Evolutionary conservation across 164 flowering plant species (phyloP).

Genomic region (Liriodendron chinense): DNA sequence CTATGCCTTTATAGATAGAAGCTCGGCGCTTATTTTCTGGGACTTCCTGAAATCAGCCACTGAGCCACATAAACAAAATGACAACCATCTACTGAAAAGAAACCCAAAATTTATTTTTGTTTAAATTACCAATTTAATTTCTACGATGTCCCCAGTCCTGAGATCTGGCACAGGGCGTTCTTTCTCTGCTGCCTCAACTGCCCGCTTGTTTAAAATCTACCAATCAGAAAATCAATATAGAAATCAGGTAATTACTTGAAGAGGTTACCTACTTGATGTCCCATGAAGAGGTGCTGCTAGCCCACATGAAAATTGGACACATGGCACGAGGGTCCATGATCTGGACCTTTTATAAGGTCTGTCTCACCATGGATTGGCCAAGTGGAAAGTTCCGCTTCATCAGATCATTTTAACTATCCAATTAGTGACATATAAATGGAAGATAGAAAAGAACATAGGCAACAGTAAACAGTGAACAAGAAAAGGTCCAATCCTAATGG

Average conservation of each 20-base stretch:
- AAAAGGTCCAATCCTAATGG: no score
- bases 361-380: no score
- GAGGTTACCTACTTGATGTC: background rate
- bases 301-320: no score
- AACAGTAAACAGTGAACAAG: no score
- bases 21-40: slow-evolving; percentile 73
- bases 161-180: slow-evolving; percentile 70
- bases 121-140: slow-evolving; percentile 68
- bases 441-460: no score
- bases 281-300: background rate
- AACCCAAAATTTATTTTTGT: background rate
- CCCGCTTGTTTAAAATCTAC: slow-evolving; percentile 82
- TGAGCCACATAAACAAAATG: slow-evolving; percentile 12
- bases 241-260: background rate
- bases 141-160: slow-evolving; percentile 81
- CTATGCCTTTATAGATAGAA: slow-evolving; percentile 81
- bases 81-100: background rate
- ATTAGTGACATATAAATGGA: no score
- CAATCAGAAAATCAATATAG: slow-evolving; percentile 4
- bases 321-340: no score
- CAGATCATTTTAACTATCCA: no score
- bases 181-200: slow-evolving; percentile 67
- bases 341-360: no score
- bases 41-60: slow-evolving; percentile 59
- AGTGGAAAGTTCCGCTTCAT: no score